A percentile compares a stretch with the other conserved stretches of the same genome.
Evolutionary conservation across 495 filamentous ascomycete species (phyloP).

Genomic region (Pseudotulostoma volvatum): DNA sequence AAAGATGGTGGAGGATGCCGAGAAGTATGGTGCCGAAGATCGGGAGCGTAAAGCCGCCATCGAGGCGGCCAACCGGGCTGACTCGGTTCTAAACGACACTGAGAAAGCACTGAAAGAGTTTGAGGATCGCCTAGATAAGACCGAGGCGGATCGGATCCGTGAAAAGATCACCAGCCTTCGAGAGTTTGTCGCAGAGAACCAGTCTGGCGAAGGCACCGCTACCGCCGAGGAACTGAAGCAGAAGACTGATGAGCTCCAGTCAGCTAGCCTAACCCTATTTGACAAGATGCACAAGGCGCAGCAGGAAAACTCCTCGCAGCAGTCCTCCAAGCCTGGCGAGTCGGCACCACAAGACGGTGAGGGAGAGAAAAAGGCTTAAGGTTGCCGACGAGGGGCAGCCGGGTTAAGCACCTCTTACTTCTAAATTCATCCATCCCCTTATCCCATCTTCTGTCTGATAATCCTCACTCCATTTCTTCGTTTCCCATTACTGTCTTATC

Average conservation of each 20-base stretch:
- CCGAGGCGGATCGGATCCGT: conserved; percentile 75
- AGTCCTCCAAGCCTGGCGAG: conserved; percentile 20
- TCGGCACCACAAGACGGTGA: conserved; percentile 31
- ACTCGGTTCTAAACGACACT: conserved; percentile 91
- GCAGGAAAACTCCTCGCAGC: conserved; percentile 43
- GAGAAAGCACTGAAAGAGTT: conserved; percentile 97
- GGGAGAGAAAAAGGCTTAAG: conserved; percentile 77
- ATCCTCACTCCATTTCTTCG: too few species aligned
- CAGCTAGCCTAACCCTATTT: conserved; percentile 87
- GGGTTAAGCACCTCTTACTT: too few species aligned
- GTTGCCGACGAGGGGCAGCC: too few species aligned
- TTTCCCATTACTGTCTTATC: too few species aligned
- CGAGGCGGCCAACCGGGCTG: conserved; percentile 90
- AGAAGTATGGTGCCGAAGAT: conserved; percentile 87
- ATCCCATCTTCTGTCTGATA: too few species aligned
- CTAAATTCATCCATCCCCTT: too few species aligned
- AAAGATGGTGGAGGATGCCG: conserved; percentile 91
- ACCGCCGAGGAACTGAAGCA: conserved; percentile 87
- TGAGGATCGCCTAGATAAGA: conserved; percentile 90
- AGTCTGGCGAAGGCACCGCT: conserved; percentile 72
- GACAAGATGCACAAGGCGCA: conserved; percentile 99
- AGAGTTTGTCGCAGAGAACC: conserved; percentile 86
- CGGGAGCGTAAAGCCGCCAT: conserved; percentile 94
- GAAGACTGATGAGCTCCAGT: conserved; percentile 96
- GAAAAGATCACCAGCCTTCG: conserved; percentile 86